Base-by-base conservation (phyloP, 2,329 filamentous ascomycete species). In the Xylariaceae sp. region DNA sequence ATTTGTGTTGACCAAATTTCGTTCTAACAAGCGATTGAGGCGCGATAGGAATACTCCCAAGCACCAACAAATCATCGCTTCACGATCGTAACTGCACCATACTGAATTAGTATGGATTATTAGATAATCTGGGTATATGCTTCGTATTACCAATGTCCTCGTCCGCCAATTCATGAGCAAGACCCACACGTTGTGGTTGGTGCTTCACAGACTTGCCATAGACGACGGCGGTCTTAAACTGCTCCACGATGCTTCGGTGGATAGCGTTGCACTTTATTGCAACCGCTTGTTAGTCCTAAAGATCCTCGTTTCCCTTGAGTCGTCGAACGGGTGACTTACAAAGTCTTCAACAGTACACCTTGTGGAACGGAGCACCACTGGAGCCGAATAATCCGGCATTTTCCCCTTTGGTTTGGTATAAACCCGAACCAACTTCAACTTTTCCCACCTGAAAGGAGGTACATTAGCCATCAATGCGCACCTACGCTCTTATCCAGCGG, bases 191-290 rank as follows among this genome's bases (percentile, higher is more conserved):
- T 75, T 99, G 94, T 60, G 94, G 94, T 75, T 97, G 94, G 76
- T 99, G 94, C 80, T 97, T 97, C 62, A 97, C 93, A 50, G 92
- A 97, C 71, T 93, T 94, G 62, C 94, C 94, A 72, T 97, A 99
- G 40, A 99, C 94, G 68, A 99, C 87, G 49, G 94, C 94, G 56
- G 87, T 84, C 74, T 93, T 95, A 80, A 99, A 99, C 63, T 96
- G 87, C 64, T 99, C 94, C 51, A 94, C 81, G 69, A 99, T 97
- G 51, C 85, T 95, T 70, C 94, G 90, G 75, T 99, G 94, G 69
- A 99, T 99, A 61, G 90, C 83, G 75, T 97, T 96, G 75, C 94
- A 99, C 91, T 96, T 67, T 50, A 1, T n/a, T 18, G 50, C 52
- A 53, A 49, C 19, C 42, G 48, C 76, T 66, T 76, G 72, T 71